Base-by-base conservation (phyloP, 805 yeast genomes). In the Barnettozyma populi region DNA sequence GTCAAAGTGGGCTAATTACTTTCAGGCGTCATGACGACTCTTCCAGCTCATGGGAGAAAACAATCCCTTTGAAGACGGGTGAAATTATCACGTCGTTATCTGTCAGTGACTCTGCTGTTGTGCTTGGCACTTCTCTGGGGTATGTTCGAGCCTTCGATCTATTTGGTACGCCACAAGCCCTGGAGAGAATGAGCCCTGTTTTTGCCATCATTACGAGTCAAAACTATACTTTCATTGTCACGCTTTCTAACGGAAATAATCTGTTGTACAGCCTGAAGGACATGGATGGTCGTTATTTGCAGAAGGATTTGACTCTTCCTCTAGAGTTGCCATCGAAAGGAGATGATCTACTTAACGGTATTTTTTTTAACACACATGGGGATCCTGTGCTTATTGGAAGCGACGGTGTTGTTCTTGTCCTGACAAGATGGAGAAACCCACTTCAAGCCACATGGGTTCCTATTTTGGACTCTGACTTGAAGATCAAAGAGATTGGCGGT, bases 341-440 rank as follows among this genome's bases (percentile, higher is more conserved):
- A 3, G 41, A 45, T 23, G 59, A 55, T 52, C 59, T 74, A 69
- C 57, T 66, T 71, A 79, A 78, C 52, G 84, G 90, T 2, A 63
- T 87, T n/a, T 90, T 94, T 60, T 94, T 92, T 71, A 84, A 88
- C 38, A 82, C 83, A 40, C 83, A 78, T 57, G 96, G 96, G 19
- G 97, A 92, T 63, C 99, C 99, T 1, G 86, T 94, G 53, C 63
- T 90, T 7, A 85, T 83, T 47, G 96, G 95, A n/a, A 70, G 74
- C 29, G 90, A 84, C 53, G 89, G 89, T 51, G 76, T 82, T 10
- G 71, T 94, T 35, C 64, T 86, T 29, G 78, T 88, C 0, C 69
- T 94, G 19, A 73, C 82, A 21, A 79, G 82, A 54, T 92, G 97
- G 96, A 74, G 97, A 56, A 78, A 76, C 20, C 71, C 84, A 0